Percentiles rank a stretch among this genome's conserved stretches.
These are phyloP conservation scores for Alternaria brassicae DNA, from an alignment of 2,329 filamentous ascomycete genomes.

Conservation along the genomic window DNA sequence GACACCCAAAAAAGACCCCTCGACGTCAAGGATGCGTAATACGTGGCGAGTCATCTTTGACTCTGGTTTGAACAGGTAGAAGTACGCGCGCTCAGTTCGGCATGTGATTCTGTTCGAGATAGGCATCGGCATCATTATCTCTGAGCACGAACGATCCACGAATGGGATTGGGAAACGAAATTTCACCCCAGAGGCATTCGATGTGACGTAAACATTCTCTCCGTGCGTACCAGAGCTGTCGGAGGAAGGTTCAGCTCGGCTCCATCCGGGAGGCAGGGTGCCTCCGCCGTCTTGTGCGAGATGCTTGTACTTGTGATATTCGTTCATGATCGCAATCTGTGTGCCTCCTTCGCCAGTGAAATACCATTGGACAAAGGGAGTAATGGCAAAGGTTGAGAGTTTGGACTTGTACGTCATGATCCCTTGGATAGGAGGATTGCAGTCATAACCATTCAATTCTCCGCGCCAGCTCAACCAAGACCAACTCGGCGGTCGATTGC, in stretches of 20 bases:
- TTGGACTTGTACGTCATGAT: background rate
- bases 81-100: background rate
- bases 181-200: rapidly evolving
- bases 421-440: background rate
- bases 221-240: background rate
- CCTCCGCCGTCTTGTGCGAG: background rate
- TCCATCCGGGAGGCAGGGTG: background rate
- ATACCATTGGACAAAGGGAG: background rate
- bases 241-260: background rate
- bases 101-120: background rate
- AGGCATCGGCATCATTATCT: background rate
- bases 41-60: too few species aligned
- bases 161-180: background rate
- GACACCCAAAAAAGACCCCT: background rate
- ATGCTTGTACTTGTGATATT: background rate
- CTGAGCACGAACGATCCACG: background rate
- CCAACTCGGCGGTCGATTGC: background rate
- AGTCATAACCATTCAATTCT: background rate
- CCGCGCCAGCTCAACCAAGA: background rate
- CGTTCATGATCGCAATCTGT: background rate
- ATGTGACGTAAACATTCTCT: background rate
- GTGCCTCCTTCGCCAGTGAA: background rate
- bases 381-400: background rate
- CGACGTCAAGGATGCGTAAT: background rate
- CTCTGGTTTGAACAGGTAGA: background rate